Evolutionary conservation across 345 rosid species (phyloP).

Genomic region (Nasturtium officinale): DNA sequence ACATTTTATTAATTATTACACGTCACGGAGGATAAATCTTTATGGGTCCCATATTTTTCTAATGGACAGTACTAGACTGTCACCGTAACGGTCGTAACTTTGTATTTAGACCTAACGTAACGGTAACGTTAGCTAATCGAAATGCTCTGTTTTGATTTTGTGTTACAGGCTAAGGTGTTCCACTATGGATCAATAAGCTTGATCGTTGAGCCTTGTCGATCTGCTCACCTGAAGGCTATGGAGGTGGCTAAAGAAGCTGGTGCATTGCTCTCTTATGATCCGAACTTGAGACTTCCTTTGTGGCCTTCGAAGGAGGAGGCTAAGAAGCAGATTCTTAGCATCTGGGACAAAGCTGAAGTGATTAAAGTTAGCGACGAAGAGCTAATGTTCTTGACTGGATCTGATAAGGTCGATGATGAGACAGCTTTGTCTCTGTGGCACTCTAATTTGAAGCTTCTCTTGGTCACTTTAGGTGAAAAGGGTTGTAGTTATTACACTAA

Average conservation of each 20-base stretch:
- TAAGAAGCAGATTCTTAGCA: slow-evolving; percentile 80
- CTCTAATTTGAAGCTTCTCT: slow-evolving; percentile 72
- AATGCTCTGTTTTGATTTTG: neutral
- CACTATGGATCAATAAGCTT: slow-evolving; percentile 97
- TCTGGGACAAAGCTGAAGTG: slow-evolving; percentile 96
- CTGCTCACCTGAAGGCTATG: slow-evolving; percentile 93
- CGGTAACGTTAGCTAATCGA: slow-evolving; percentile 10
- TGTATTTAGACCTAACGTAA: neutral
- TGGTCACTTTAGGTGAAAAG: slow-evolving; percentile 91
- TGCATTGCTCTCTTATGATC: slow-evolving; percentile 91
- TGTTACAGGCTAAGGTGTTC: slow-evolving; percentile 71
- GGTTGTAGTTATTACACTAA: slow-evolving; percentile 96
- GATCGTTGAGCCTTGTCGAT: slow-evolving; percentile 98
- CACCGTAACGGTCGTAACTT: slow-evolving; percentile 2
- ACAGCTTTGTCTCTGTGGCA: slow-evolving; percentile 91
- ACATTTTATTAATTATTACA: slow-evolving; percentile 3
- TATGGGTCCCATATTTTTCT: too few relatives aligned
- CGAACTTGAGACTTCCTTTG: slow-evolving; percentile 86
- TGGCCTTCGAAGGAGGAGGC: slow-evolving; percentile 95
- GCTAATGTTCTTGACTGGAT: slow-evolving; percentile 92
- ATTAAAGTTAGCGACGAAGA: slow-evolving; percentile 94
- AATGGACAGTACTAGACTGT: too few relatives aligned
- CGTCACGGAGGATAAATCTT: too few relatives aligned
- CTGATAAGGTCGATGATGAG: slow-evolving; percentile 70
- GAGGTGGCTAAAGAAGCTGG: slow-evolving; percentile 87